Evolutionary conservation across 192 early-diverging fungal genomes (phyloP), one percentile per base, ranked within the genome.

Genomic region (Rhizoclosmatium sp.): DNA sequence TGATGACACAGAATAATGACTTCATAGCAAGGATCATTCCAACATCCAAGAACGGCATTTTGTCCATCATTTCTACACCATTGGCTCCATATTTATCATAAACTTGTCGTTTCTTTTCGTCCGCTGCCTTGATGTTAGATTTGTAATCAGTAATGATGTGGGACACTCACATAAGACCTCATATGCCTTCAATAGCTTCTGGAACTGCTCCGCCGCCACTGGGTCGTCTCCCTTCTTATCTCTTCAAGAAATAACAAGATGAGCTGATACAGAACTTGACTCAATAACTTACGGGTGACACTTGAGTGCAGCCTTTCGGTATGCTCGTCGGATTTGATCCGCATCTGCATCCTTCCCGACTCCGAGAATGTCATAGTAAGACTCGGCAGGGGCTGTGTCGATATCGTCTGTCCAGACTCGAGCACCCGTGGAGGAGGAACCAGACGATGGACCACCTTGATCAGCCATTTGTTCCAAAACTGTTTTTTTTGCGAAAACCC

Each of bases 141-240:
- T 71, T 89, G 91, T 58, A 79, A 83, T 74, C 80, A 88, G 41
- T 91, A 87, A 10, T 42, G 14, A 39, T 14, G 5, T 59, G 65
- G 12, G 51, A 9, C 31, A 80, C 83, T 74, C 56, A 82, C 89
- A 84, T 46, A 91, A 81, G 39, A 92, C 89, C 73, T 96, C 94
- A 80, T 97, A 96, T 40, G 97, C 95, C 78, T 93, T 91, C 47
- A 89, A 90, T 61, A 99, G 93, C 23, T 89, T 86, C 82, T 95
- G 93, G 83, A 98, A 99, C 87, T 92, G 89, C 75, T 95, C 83
- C 7, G 84, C 75, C 47, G 75, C 78, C 4, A 64, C 84, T 2
- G 83, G 82, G 58, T 80, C 82, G 23, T 78, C 59, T 3, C 88
- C 88, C 54, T 81, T 84, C 72, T 95, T 95, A 78, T 95, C 93